phyloP scores from a whole-genome alignment of 345 rosid genomes.

The Streptanthus diversifolius region DNA sequence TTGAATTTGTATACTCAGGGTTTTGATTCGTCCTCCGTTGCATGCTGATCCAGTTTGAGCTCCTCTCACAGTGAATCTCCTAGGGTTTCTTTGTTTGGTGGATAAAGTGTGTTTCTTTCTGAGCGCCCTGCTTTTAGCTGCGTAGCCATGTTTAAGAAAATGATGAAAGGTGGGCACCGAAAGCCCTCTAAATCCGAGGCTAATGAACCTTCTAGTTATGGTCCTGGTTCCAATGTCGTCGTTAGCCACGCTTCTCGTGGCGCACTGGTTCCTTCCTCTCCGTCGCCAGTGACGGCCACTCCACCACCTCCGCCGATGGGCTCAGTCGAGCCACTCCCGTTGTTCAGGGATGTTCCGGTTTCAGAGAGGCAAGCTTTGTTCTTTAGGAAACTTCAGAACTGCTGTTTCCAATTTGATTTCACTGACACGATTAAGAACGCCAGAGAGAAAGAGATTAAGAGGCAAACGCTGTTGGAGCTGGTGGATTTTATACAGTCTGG shows the following conservation, averaged over 20 bases:
- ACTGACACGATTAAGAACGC: conserved; percentile 51
- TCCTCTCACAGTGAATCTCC: conserved; percentile 19
- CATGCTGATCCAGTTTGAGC: conserved; percentile 30
- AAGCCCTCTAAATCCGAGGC: conserved; percentile 76
- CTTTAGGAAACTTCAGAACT: conserved; percentile 66
- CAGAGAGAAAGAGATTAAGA: conserved; percentile 81
- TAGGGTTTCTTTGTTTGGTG: conserved; percentile 23
- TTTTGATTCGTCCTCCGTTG: conserved; percentile 10
- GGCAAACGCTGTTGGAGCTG: conserved; percentile 75
- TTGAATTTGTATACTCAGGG: conserved; percentile 5
- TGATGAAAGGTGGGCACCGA: conserved; percentile 74
- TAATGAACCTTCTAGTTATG: conserved; percentile 43
- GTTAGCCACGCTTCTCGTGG: conserved; percentile 72
- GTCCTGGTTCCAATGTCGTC: conserved; percentile 53
- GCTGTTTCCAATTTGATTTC: conserved; percentile 78
- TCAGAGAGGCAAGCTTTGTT: conserved; percentile 64
- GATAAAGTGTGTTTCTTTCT: conserved; percentile 1
- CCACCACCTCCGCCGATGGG: conserved; percentile 49
- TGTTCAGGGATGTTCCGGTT: conserved; percentile 60
- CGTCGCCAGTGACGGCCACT: conserved; percentile 13
- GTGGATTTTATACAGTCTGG: conserved; percentile 88
- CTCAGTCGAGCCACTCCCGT: conserved; percentile 63
- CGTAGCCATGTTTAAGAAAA: conserved; percentile 76
- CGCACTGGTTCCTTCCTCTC: conserved; percentile 22
- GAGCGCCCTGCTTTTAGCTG: not conserved